Evolutionary conservation across 2,329 filamentous ascomycete species (phyloP), one percentile per base, ranked within the genome.

Genomic region (Colletotrichum paranaense): DNA sequence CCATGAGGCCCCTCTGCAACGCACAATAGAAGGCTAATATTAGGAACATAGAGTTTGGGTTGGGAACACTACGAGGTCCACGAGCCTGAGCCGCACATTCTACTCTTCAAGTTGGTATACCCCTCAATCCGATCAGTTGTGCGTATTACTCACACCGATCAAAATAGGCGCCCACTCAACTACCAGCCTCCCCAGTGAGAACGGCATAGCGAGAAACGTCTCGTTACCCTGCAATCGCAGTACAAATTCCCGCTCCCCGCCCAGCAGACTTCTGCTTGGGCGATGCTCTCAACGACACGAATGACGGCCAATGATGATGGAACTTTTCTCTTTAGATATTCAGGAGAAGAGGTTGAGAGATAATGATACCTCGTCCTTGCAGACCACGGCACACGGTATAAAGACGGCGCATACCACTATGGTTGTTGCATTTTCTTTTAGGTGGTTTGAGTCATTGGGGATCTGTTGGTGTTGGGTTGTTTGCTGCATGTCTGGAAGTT

Each of bases 11-110:
- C 14, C 4, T 11, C 6, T 60, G 14, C 9, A 16, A 67, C 42
- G 19, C 32, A 7, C 11, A 55, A 12, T 52, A 32, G 30, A 35
- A 14, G n/a, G 38, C 74, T 75, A 42, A 75, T 49, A 32, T 52
- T 26, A n/a, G 28, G 28, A 19, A 22, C 57, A 62, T 81, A 98
- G 95, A 98, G 96, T 87, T 88, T 99, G 79, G 97, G 97, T 71
- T 99, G 97, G 97, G 96, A 98, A 83, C 97, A 99, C 84, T 99
- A 99, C 82, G 97, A 99, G 84, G 97, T 99, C 67, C 97, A 99
- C 83, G 97, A 98, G 84, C 97, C 97, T 56, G 97, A 99, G 86
- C 97, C 97, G 76, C 97, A 99, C 83, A 99, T 99, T 80, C 90
- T 99, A 68, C 90, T 99, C 38, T 99, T 99, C 90, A 99, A 99